Conservation (phyloP, 495 filamentous ascomycete genomes). For the Usnea hakonensis region DNA sequence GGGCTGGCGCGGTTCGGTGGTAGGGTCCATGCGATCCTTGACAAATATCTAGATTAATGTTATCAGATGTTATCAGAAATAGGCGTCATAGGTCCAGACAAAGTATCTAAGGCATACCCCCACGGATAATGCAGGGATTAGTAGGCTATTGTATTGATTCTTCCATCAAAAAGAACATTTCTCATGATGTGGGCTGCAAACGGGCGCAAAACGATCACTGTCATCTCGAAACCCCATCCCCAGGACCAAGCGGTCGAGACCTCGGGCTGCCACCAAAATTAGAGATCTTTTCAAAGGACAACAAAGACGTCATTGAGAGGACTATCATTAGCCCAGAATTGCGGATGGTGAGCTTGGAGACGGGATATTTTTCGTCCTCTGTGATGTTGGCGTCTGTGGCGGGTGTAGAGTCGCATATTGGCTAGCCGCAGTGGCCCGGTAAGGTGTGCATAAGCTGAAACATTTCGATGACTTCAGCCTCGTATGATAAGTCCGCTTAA, state of each 20-base stretch:
- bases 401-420: conserved; percentile 23
- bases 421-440: conserved; percentile 7
- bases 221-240: background rate
- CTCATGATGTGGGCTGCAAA: conserved; percentile 2
- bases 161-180: background rate
- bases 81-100: background rate
- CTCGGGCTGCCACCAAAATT: background rate
- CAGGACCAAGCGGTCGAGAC: background rate
- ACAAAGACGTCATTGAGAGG: background rate
- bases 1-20: background rate
- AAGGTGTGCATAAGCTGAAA: background rate
- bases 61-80: background rate
- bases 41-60: background rate
- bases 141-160: background rate
- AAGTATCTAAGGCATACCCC: background rate
- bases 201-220: background rate
- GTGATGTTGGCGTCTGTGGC: conserved; percentile 24
- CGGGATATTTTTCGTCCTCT: conserved; percentile 18
- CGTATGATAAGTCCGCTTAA: conserved; percentile 14
- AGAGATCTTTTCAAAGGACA: background rate
- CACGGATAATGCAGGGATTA: background rate
- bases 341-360: conserved; percentile 1
- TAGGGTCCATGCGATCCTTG: conserved; percentile 5
- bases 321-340: background rate
- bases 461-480: background rate